Base-by-base conservation (phyloP, 441 rosid species). In the Aleurites moluccanus region DNA sequence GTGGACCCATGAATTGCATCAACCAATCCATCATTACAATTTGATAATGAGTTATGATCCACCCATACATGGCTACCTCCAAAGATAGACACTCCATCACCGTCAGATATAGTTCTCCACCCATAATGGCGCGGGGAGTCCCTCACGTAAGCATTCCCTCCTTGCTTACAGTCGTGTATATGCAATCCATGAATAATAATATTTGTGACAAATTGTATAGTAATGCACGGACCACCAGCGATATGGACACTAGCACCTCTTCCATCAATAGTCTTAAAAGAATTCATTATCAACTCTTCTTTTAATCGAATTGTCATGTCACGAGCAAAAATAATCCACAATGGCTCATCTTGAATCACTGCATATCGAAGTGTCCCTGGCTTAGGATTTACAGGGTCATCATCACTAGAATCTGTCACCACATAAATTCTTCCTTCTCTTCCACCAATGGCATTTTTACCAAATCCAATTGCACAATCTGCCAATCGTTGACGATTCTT, bases 1-100 rank as follows among this genome's bases (percentile, higher is more conserved):
- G 90, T 90, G 70, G 98, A 94, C 66, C 97, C 97, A 6, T 85
- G 82, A 35, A 92, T 91, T 16, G 97, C 98, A 73, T 94, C 98
- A 13, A 94, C 49, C 49, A 94, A 84, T 2, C 98, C 98, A 69
- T 94, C 98, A 1, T 74, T 73, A 55, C 98, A 94, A 67, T 90
- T 94, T 0, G 98, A 85, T 4, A 94, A 77, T 0, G 98, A 92
- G 71, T 86, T 82, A 80, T 94, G 98, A 75, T 94, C 98, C 42
- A 94, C 97, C 98, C 98, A 94, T n/a, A 94, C 38, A 76, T 94
- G 97, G 78, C 93, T 87, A 23, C 91, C 92, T 0, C 98, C 98
- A 30, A 94, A 92, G 62, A 94, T 94, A n/a, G 97, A 92, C 21
- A 92, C 93, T 0, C 91, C 98, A 25, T 94, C 98, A 40, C 98